Percentiles rank a stretch among this genome's conserved stretches.
Conservation (phyloP, 2,329 filamentous ascomycete species). For the Pestalotiopsis sp. region DNA sequence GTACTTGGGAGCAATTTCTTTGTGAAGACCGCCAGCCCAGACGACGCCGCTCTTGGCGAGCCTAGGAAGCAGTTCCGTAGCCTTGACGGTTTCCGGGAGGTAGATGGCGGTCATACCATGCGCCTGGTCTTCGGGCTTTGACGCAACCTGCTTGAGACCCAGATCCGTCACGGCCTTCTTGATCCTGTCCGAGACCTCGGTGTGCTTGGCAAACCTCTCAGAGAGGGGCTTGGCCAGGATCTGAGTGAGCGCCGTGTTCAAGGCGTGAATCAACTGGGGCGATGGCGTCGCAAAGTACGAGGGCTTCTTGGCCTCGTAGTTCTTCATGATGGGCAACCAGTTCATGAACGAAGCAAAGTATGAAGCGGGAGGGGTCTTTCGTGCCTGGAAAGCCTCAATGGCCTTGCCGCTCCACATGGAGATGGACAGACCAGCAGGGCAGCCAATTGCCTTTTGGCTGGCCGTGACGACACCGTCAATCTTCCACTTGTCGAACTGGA, state of each 20-base stretch:
- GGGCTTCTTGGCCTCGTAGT: conserved; percentile 96
- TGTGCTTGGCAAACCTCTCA: conserved; percentile 83
- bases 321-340: conserved; percentile 98
- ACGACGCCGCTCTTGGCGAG: conserved; percentile 86
- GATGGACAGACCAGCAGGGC: conserved; percentile 91
- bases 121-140: conserved; percentile 86
- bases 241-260: conserved; percentile 86
- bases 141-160: conserved; percentile 84
- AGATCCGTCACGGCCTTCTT: conserved; percentile 82
- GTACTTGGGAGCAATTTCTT: conserved; percentile 91
- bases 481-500: conserved; percentile 93
- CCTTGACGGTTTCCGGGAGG: conserved; percentile 80
- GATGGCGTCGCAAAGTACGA: conserved; percentile 98
- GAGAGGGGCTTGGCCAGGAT: conserved; percentile 80
- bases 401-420: conserved; percentile 91
- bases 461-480: conserved; percentile 93
- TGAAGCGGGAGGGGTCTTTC: conserved; percentile 79
- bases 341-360: conserved; percentile 98
- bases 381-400: conserved; percentile 76
- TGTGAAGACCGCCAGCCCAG: conserved; percentile 94
- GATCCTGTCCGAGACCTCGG: conserved; percentile 77
- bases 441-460: conserved; percentile 95
- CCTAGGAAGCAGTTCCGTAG: conserved; percentile 82
- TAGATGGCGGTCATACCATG: conserved; percentile 99
- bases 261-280: conserved; percentile 88